A percentile compares a stretch with the other conserved stretches of the same genome.
Evolutionary conservation across 257 asterid species (phyloP).

Genomic region (Solanum ahanhuiri): DNA sequence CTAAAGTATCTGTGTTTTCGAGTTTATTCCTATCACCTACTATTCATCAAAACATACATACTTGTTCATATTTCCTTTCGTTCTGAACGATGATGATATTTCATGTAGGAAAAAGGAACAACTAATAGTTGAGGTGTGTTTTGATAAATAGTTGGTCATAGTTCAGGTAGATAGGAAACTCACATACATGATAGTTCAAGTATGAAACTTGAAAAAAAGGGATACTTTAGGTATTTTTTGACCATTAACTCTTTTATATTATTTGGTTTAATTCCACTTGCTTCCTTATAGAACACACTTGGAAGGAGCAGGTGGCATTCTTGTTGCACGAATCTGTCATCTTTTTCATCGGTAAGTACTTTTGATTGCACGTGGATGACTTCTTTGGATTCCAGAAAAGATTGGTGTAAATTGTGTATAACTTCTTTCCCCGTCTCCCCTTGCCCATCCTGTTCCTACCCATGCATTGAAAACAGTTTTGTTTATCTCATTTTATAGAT

Average conservation of each 20-base stretch:
- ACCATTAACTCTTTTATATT: background rate
- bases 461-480: background rate
- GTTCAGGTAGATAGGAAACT: background rate
- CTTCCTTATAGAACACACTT: slow-evolving; percentile 32
- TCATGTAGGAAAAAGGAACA: background rate
- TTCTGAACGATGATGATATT: background rate
- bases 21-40: background rate
- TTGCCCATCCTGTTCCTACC: background rate
- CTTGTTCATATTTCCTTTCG: background rate
- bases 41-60: background rate
- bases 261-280: slow-evolving; percentile 1
- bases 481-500: background rate
- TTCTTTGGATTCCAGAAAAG: background rate
- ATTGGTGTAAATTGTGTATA: background rate
- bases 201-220: background rate
- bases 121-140: background rate
- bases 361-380: background rate
- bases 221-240: background rate
- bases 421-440: background rate
- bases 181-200: background rate
- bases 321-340: slow-evolving; percentile 24
- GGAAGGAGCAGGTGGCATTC: slow-evolving; percentile 25
- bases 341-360: slow-evolving; percentile 41
- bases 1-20: background rate
- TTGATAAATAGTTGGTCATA: background rate